phyloP scores from a whole-genome alignment of 2,329 filamentous ascomycete genomes.

The Aspergillus latus region DNA sequence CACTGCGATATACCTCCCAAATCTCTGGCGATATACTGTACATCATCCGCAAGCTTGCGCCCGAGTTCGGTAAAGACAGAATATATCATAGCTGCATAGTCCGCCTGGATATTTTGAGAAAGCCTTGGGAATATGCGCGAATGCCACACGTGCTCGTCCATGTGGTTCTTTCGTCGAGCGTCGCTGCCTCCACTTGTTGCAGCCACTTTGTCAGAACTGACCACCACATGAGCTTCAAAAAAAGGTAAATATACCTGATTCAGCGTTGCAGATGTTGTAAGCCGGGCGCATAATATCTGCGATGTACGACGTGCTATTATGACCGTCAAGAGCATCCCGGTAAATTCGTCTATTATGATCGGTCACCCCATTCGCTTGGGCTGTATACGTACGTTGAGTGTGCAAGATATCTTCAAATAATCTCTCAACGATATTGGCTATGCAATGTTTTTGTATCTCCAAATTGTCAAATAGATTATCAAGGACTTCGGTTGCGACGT shows the following conservation, averaged over 20 bases:
- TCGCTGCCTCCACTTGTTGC: background rate
- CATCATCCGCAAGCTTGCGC: background rate
- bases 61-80: background rate
- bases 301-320: slow-evolving; percentile 7
- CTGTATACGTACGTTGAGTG: background rate
- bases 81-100: background rate
- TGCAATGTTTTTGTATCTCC: background rate
- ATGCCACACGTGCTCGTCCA: background rate
- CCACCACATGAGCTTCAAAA: too few species aligned
- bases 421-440: background rate
- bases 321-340: background rate
- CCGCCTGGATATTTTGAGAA: background rate
- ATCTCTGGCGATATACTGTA: slow-evolving; percentile 3
- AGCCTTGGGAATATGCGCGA: background rate
- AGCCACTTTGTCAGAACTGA: background rate
- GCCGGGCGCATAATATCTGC: slow-evolving; percentile 7
- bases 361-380: background rate
- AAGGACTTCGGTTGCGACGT: slow-evolving; percentile 2
- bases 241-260: background rate
- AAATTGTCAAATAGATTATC: slow-evolving; percentile 3
- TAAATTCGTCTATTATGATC: background rate
- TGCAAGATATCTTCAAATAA: background rate
- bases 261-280: background rate
- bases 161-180: slow-evolving; percentile 5
- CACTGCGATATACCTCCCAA: slow-evolving; percentile 1